Base-by-base conservation (phyloP, 139 green algal species). In the Micractinium conductrix region DNA sequence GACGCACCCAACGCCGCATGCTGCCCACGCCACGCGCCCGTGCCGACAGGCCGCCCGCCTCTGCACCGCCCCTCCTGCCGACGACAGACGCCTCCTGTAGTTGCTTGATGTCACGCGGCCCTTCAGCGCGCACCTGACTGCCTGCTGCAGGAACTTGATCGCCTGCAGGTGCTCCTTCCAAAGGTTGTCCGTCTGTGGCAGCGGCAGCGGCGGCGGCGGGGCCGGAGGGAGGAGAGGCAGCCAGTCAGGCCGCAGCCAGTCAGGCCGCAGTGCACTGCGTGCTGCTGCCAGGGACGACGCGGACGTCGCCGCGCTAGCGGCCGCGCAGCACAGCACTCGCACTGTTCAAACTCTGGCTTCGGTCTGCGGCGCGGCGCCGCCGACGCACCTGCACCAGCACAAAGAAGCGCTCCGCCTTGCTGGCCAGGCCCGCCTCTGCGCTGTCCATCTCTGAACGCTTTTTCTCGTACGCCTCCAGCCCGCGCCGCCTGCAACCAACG, bases 111-210 rank as follows among this genome's bases (percentile, higher is more conserved):
- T 19, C 53, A 19, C 53, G 12, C 30, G 10, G 4, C 33, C 68
- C 19, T 22, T 35, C 42, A 21, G 4, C 0, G 24, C 76, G 21
- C 76, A 82, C 76, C 76, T 94, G 72, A 99, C 96, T 6, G 96
- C 97, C 91, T 98, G 94, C 90, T 99, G 97, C 83, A 99, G 78
- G 89, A 99, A 99, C 90, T 98, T 98, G 87, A 99, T 98, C 44
- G 95, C 94, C 91, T 97, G 90, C 70, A 99, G 89, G 86, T 99
- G 96, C 88, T 99, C 95, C 93, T 99, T 98, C 97, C 97, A 99
- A 55, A 98, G 89, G 89, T 94, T 95, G 93, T 99, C 97, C 9
- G 93, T 99, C 88, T 99, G 95, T 17, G 90, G 92, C 3, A 99
- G 92, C 74, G n/a, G n/a, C n/a, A n/a, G 55, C 4, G 8, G 55